phyloP scores from a whole-genome alignment of 371 early-diverging fungal species.

The Blastocladiella emersonii region DNA sequence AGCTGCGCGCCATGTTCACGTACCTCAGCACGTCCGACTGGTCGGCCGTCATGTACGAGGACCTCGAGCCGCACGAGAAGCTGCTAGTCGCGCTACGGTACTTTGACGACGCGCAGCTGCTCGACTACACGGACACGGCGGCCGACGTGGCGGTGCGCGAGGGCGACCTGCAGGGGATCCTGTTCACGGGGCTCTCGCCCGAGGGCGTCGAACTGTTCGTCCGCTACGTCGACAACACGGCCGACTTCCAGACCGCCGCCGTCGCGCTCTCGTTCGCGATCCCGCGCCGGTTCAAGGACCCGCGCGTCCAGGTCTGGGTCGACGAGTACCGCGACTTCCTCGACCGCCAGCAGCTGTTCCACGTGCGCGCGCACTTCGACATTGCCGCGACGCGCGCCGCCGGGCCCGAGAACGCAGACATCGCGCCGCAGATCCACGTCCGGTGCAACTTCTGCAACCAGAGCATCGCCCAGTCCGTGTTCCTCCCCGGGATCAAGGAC shows the following conservation, averaged over 20 bases:
- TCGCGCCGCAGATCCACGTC: constrained; percentile 65
- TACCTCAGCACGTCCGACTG: constrained; percentile 62
- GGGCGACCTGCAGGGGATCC: constrained; percentile 58
- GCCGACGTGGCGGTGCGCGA: constrained; percentile 28
- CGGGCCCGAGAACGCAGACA: constrained; percentile 2
- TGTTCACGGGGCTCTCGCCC: constrained; percentile 55
- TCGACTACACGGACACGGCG: constrained; percentile 30
- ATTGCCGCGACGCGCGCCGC: constrained; percentile 36
- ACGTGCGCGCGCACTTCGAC: constrained; percentile 70
- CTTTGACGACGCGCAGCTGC: constrained; percentile 52
- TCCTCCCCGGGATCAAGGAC: constrained; percentile 27
- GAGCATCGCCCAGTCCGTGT: constrained; percentile 48
- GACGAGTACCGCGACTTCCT: constrained; percentile 65
- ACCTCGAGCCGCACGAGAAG: constrained; percentile 52
- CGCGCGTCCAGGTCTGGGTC: not conserved
- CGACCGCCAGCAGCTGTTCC: constrained; percentile 78
- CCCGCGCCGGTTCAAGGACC: constrained; percentile 27
- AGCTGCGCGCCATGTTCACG: constrained; percentile 60
- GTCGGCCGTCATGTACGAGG: constrained; percentile 46
- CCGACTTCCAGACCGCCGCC: constrained; percentile 80
- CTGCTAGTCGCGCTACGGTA: constrained; percentile 62
- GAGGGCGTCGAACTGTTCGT: constrained; percentile 52
- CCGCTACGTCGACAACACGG: constrained; percentile 63
- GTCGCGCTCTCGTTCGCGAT: constrained; percentile 44
- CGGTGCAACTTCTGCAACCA: constrained; percentile 81